Conservation (phyloP, 352 stramenopile genomes). For the Globisporangium apiculatum region DNA sequence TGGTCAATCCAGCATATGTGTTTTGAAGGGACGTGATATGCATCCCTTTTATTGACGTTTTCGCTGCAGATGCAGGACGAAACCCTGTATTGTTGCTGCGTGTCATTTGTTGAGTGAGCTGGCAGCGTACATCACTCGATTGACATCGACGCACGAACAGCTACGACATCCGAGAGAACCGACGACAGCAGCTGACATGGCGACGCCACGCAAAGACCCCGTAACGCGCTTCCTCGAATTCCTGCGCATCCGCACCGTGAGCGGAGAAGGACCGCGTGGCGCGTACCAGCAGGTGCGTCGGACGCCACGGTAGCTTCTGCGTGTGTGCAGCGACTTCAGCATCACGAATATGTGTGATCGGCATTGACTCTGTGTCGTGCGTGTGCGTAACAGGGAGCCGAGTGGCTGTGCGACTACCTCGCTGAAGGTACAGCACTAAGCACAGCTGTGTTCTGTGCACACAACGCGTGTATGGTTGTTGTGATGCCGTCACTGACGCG, state of each 20-base stretch:
- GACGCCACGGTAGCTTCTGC: neutral
- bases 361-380: neutral
- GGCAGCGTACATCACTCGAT: too few species aligned
- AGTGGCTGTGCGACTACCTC: slow-evolving; percentile 56
- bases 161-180: neutral
- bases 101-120: neutral
- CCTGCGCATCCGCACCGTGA: slow-evolving; percentile 72
- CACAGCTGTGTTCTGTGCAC: neutral
- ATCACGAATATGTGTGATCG: too few species aligned
- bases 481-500: neutral
- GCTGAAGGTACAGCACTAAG: slow-evolving; percentile 25
- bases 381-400: slow-evolving; percentile 21
- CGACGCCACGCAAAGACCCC: slow-evolving; percentile 21
- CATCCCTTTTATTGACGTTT: too few species aligned
- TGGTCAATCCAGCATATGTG: too few species aligned
- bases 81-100: neutral
- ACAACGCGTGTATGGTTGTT: neutral
- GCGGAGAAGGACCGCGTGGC: slow-evolving; percentile 55
- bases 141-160: neutral
- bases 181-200: neutral
- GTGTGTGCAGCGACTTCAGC: too few species aligned
- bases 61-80: too few species aligned
- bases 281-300: slow-evolving; percentile 46
- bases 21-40: too few species aligned
- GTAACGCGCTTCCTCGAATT: slow-evolving; percentile 68